phyloP scores from a whole-genome alignment of 768 basidiomycete species.

The Lentinula sp. region DNA sequence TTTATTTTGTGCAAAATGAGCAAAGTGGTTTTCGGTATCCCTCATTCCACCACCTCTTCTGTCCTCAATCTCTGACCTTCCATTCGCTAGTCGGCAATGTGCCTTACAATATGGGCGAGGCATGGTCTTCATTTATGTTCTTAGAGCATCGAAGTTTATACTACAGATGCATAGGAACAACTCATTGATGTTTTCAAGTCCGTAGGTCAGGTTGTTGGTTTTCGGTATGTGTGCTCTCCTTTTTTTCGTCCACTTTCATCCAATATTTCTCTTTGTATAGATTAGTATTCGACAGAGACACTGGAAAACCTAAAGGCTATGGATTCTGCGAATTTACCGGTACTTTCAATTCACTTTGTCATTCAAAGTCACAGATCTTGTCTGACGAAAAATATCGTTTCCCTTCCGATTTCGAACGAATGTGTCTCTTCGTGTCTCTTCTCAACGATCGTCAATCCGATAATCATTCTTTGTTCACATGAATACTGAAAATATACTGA shows the following conservation, averaged over 20 bases:
- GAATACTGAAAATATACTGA: conserved; percentile 4
- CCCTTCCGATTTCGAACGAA: not conserved
- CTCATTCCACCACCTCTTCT: not conserved
- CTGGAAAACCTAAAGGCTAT: conserved; percentile 92
- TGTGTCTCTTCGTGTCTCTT: not conserved
- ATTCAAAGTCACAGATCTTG: conserved; percentile 5
- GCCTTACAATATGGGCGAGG: conserved; percentile 85
- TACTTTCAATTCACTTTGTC: conserved; percentile 41
- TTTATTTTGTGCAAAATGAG: conserved; percentile 34
- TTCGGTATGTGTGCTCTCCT: conserved; percentile 47
- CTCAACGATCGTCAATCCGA: not conserved
- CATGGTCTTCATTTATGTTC: conserved; percentile 16
- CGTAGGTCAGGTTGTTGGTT: conserved; percentile 85
- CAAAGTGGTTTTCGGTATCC: conserved; percentile 69
- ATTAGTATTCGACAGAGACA: conserved; percentile 85
- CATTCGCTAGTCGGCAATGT: conserved; percentile 72
- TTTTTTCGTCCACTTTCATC: conserved; percentile 2
- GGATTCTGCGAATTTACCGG: conserved; percentile 92
- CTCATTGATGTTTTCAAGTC: conserved; percentile 85
- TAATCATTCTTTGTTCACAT: not conserved
- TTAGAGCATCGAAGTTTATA: conserved; percentile 9
- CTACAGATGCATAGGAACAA: conserved; percentile 47
- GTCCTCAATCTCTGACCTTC: not conserved
- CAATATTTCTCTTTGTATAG: conserved; percentile 27
- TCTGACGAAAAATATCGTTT: conserved; percentile 1